Evolutionary conservation across 805 yeast genomes (phyloP), one percentile per base, ranked within the genome.

Genomic region (Candida odintsovae): DNA sequence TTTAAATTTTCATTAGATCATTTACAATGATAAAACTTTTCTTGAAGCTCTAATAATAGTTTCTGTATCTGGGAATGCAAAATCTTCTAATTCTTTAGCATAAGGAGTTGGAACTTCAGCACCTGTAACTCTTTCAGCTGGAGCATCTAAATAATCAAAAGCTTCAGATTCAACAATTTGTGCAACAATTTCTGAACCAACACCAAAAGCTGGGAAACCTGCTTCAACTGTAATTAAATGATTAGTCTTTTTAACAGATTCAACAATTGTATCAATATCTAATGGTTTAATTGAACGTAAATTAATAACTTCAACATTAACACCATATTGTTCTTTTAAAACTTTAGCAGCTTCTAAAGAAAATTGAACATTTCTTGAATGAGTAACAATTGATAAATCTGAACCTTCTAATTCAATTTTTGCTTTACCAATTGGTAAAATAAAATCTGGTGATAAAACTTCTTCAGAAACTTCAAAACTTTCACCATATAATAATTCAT

Each of bases 71-170:
- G 99, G 99, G 97, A 94, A 94, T 47, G 98, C 97, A 66, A 94
- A 87, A 74, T 86, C 95, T 81, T 94, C 99, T 67, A 94, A 80
- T 73, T 85, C 90, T 70, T 82, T 80, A 60, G 97, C 96, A 67
- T 94, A 94, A 55, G 99, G 99, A 58, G 99, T 94, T 70, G 99
- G 99, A 28, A 90, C 97, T 75, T 94, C 99, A 66, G 98, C 95
- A 70, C 99, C 99, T 50, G 99, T 94, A 62, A 90, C 92, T 78
- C 99, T 89, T 75, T 85, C 95, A 57, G 94, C 88, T 60, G 99
- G 99, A 51, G 98, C 95, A 72, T 94, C 99, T 65, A 94, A 80
- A 80, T 90, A 88, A 72, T 94, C 99, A 58, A 94, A 94, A 45
- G 96, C 98, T 72, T 90, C 97, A 49, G 95, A 82, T 75, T 94